Conservation (phyloP, 768 basidiomycete species). For the Neoboletus magnificus region DNA sequence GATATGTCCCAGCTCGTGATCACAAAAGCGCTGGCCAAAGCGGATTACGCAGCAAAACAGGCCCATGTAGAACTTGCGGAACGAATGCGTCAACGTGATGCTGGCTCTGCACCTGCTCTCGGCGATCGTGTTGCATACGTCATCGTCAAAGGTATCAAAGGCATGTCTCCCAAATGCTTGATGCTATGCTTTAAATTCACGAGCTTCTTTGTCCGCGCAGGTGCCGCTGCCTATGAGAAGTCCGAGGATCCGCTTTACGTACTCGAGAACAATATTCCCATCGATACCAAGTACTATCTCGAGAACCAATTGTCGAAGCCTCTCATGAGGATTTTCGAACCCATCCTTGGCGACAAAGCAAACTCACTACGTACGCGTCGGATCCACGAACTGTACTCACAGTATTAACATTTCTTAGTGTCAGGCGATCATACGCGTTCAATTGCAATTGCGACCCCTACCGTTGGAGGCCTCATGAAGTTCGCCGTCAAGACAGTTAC, state of each 20-base stretch:
- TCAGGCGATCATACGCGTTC: slow-evolving; percentile 95
- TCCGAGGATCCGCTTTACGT: slow-evolving; percentile 98
- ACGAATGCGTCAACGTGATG: slow-evolving; percentile 94
- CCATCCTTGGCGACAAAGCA: slow-evolving; percentile 92
- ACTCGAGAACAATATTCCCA: slow-evolving; percentile 95
- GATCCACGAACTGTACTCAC: neutral
- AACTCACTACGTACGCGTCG: slow-evolving; percentile 64
- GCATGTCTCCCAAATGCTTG: slow-evolving; percentile 35
- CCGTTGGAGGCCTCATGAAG: slow-evolving; percentile 96
- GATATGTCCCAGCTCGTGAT: slow-evolving; percentile 99
- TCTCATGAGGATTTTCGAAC: slow-evolving; percentile 96
- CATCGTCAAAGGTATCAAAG: slow-evolving; percentile 95
- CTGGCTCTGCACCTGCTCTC: slow-evolving; percentile 94
- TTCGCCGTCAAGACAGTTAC: slow-evolving; percentile 96
- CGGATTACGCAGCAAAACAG: slow-evolving; percentile 92
- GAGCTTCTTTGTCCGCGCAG: slow-evolving; percentile 33
- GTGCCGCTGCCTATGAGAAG: slow-evolving; percentile 97
- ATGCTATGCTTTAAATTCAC: neutral
- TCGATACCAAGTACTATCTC: slow-evolving; percentile 97
- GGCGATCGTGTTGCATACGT: slow-evolving; percentile 99
- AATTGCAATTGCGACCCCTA: slow-evolving; percentile 95
- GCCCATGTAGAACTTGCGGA: slow-evolving; percentile 95
- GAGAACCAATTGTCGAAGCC: slow-evolving; percentile 98
- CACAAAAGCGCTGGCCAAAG: slow-evolving; percentile 92
- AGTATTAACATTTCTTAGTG: slow-evolving; percentile 46